These are phyloP conservation scores for Tilletia horrida DNA, from an alignment of 1,284 basidiomycete genomes.

Conservation along the genomic window DNA sequence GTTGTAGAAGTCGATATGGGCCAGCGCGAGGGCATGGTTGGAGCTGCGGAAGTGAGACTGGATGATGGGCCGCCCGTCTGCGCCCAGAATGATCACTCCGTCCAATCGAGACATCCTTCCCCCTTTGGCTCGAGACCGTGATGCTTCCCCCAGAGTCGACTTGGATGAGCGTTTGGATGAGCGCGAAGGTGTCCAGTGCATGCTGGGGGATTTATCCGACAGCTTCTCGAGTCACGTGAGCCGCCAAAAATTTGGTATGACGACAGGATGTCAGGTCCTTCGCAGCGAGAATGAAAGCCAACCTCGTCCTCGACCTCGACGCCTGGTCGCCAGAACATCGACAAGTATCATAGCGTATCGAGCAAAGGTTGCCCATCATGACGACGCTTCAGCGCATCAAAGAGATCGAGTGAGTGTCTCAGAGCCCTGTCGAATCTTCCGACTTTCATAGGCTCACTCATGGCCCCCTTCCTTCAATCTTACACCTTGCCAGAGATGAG, in stretches of 20 bases:
- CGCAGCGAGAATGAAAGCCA: no score
- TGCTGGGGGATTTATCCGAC: no score
- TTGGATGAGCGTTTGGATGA: no score
- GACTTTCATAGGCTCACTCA: background rate
- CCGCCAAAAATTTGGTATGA: no score
- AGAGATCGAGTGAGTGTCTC: conserved; percentile 41
- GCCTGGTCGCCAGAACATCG: no score
- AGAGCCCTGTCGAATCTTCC: no score
- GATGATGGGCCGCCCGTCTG: conserved; percentile 78
- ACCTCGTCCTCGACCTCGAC: no score
- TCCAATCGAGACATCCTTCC: conserved; percentile 63
- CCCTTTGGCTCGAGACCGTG: background rate
- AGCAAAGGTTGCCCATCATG: conserved; percentile 7
- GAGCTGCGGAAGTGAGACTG: conserved; percentile 75
- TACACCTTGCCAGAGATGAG: conserved; percentile 35
- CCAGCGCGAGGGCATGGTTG: conserved; percentile 65
- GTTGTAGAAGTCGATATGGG: conserved; percentile 82
- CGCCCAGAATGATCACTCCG: conserved; percentile 82
- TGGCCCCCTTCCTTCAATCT: background rate
- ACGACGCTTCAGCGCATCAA: conserved; percentile 52
- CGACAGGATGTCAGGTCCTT: no score
- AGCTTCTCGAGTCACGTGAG: no score
- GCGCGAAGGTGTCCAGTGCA: no score
- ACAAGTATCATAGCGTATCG: no score
- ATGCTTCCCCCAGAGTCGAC: no score